Evolutionary conservation across 1,284 basidiomycete species (phyloP), one percentile per base, ranked within the genome.

Genomic region (Ustilago bromivora): DNA sequence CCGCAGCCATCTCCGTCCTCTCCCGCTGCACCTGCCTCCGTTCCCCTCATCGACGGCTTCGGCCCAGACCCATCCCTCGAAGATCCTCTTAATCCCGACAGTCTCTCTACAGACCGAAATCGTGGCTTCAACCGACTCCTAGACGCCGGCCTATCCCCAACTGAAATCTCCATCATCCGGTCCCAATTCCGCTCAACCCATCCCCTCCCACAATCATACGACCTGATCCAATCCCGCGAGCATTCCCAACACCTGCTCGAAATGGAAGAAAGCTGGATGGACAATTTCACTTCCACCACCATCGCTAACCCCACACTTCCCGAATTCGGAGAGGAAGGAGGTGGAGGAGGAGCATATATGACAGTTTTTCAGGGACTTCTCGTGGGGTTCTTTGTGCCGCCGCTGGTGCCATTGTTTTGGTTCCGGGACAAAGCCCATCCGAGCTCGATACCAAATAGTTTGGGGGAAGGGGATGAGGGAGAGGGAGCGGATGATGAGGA

Each of bases 191-290:
- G 64, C 31, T 49, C 64, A 41, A 52, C 76, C 6, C 60, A 66
- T n/a, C 66, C 67, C 13, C 43, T 72, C n/a, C 8, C 54, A 13
- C 43, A 36, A 12, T 31, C 64, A 3, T 71, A 70, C 62, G 66
- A 71, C 53, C 56, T 72, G 3, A 68, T 75, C 32, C 65, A 49
- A 10, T 43, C 57, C 11, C 59, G 17, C 23, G 72, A 74, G 38
- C 72, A 78, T 40, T 51, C 62, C 2, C 57, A 64, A 36, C 72
- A 78, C 49, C 53, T 74, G 17, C 63, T 73, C 52, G 65, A 66
- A 19, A 54, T 78, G 59, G 76, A 78, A 61, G 76, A 78, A 19
- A 65, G 64, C 12, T 78, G 76, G 76, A 74, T 78, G 63, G 76
- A 78, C 56, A 53, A 43, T 15, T 71, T 78, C 40, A 31, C 31